phyloP scores from a whole-genome alignment of 78 protist genomes.

The Paratrimastix pyriformis region DNA sequence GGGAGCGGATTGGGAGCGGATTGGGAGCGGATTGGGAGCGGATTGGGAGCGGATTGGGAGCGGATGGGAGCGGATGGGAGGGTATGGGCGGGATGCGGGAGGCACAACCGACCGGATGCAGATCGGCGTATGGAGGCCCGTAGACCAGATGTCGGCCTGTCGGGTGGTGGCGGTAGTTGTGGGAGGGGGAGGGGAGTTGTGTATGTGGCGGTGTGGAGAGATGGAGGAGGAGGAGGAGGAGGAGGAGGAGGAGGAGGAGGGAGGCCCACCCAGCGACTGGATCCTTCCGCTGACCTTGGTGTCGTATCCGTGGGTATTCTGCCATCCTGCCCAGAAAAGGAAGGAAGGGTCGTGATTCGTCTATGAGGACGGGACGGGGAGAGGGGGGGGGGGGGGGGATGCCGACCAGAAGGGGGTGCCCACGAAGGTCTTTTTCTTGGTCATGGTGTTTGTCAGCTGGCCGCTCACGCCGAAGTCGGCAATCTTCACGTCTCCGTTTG shows the following conservation, averaged over 20 bases:
- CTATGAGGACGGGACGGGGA: constrained; percentile 79
- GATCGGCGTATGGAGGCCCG: constrained; percentile 83
- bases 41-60: too few relatives aligned
- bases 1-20: too few relatives aligned
- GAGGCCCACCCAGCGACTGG: too few relatives aligned
- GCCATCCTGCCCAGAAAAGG: too few relatives aligned
- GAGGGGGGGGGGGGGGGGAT: too few relatives aligned
- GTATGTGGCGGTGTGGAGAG: constrained; percentile 34
- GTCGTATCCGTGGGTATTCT: constrained; percentile 3
- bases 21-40: too few relatives aligned
- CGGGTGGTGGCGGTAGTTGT: too few relatives aligned
- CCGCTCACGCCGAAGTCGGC: constrained; percentile 97
- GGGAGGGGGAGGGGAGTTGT: background rate
- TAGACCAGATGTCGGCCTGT: constrained; percentile 96
- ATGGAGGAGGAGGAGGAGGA: constrained; percentile 61
- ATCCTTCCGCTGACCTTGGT: too few relatives aligned
- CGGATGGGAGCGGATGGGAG: too few relatives aligned
- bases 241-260: background rate
- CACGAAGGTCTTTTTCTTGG: constrained; percentile 33
- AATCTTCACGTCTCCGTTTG: constrained; percentile 78
- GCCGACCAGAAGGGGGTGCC: constrained; percentile 86
- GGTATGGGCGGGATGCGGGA: too few relatives aligned
- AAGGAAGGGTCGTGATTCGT: constrained; percentile 1
- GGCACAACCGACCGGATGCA: too few relatives aligned
- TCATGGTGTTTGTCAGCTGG: constrained; percentile 46